Percentiles rank a stretch among this genome's conserved stretches.
These are phyloP conservation scores for Fusarium xylarioides DNA, from an alignment of 2,329 filamentous ascomycete genomes.

Conservation along the genomic window DNA sequence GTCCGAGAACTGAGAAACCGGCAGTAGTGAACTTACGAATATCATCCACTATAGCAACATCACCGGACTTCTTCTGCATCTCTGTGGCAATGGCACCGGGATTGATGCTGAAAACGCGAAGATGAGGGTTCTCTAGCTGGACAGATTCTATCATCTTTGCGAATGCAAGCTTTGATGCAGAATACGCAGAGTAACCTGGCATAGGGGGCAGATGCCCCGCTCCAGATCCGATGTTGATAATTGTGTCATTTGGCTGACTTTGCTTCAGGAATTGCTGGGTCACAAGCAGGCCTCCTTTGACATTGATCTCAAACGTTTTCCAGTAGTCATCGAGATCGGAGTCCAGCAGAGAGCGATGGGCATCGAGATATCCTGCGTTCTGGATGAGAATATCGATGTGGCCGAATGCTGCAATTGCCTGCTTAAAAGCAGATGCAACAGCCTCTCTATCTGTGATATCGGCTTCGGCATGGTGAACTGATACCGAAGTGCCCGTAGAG, in stretches of 20 bases:
- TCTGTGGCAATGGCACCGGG: conserved; percentile 1
- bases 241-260: neutral
- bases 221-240: conserved; percentile 1
- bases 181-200: neutral
- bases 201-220: neutral
- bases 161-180: neutral
- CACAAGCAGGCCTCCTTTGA: neutral
- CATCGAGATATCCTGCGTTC: conserved; percentile 1
- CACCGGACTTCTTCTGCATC: neutral
- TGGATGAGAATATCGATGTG: neutral
- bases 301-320: neutral
- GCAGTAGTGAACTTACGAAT: neutral
- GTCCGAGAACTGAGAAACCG: accelerated
- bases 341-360: neutral
- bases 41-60: neutral
- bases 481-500: neutral
- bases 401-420: neutral
- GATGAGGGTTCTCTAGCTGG: neutral
- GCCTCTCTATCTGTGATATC: neutral
- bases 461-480: neutral
- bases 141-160: neutral
- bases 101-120: conserved; percentile 1
- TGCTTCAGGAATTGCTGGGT: neutral
- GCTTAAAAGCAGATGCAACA: neutral
- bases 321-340: neutral